Evolutionary conservation across 2,329 filamentous ascomycete genomes (phyloP), one percentile per base, ranked within the genome.

Genomic region (Clarireedia sp.): DNA sequence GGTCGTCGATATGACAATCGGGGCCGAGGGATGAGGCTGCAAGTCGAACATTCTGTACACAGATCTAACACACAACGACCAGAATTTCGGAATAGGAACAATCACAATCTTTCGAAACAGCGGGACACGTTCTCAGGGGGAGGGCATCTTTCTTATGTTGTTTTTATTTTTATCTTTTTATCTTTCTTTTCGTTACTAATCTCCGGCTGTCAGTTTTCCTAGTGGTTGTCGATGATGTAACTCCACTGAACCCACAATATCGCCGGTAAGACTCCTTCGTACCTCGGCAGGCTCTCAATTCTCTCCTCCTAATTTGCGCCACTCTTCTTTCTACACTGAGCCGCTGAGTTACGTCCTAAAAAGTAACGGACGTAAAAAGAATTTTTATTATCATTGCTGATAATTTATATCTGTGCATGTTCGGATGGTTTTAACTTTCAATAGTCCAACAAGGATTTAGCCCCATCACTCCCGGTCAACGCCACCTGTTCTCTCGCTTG

Each of bases 11-110:
- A 45, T 47, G 26, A 51, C 41, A 36, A 56, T 40, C 3, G 48
- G 48, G n/a, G 24, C 26, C 2, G 41, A 37, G 16, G 54, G 54
- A 45, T 46, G 41, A n/a, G 48, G 48, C 21, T 43, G 43, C 48
- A 54, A n/a, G n/a, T 54, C 51, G 51, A 54, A 54, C 51, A 54
- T 54, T 5, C 12, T 48, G 26, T 41, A 48, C 50, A 33, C 26
- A 37, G 36, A 46, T 45, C 14, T 23, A 33, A 10, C 10, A 46
- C 36, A 38, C 36, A 37, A 21, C 26, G 6, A 48, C 38, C 16
- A n/a, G 7, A n/a, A n/a, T 37, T 19, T 29, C n/a, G 16, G 41
- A 21, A 54, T 3, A 21, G n/a, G 21, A 24, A 41, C 36, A 44
- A 54, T 48, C 44, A 29, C 51, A 48, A 40, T 29, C 44, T 54